Evolutionary conservation across 106 monocot genomes (phyloP).

Genomic region (Alisma plantagoaquatica): DNA sequence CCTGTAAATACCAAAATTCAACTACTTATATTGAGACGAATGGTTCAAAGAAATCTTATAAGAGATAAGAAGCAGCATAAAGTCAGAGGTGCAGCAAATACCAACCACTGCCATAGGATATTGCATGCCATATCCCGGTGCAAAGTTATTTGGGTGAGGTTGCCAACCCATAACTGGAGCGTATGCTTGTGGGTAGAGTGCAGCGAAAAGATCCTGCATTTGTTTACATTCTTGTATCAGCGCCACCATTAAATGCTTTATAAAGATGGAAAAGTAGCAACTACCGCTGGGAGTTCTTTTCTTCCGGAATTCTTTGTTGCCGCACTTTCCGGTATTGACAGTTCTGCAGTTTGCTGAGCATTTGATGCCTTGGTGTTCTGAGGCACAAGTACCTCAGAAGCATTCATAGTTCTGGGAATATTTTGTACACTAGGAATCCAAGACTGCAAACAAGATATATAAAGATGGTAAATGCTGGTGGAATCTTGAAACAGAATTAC

Average conservation of each 20-base stretch:
- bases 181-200: conserved; percentile 32
- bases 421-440: conserved; percentile 9
- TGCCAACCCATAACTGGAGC: conserved; percentile 34
- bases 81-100: not conserved
- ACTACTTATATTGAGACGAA: not conserved
- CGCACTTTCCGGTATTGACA: conserved; percentile 8
- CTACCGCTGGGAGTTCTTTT: conserved; percentile 53
- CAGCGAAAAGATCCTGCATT: conserved; percentile 70
- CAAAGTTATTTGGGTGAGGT: conserved; percentile 38
- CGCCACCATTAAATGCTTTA: not conserved
- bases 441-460: conserved; percentile 2
- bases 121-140: conserved; percentile 69
- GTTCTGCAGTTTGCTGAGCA: conserved; percentile 7
- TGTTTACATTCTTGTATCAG: conserved; percentile 4
- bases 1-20: conserved; percentile 15
- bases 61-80: not conserved
- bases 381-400: conserved; percentile 6
- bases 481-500: not conserved
- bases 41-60: not conserved
- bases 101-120: conserved; percentile 55
- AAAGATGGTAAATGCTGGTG: not conserved
- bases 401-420: conserved; percentile 3
- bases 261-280: not conserved
- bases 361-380: conserved; percentile 1
- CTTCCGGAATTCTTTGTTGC: conserved; percentile 35